Conservation (phyloP, 208 protist species). For the Leishmania arabica region DNA sequence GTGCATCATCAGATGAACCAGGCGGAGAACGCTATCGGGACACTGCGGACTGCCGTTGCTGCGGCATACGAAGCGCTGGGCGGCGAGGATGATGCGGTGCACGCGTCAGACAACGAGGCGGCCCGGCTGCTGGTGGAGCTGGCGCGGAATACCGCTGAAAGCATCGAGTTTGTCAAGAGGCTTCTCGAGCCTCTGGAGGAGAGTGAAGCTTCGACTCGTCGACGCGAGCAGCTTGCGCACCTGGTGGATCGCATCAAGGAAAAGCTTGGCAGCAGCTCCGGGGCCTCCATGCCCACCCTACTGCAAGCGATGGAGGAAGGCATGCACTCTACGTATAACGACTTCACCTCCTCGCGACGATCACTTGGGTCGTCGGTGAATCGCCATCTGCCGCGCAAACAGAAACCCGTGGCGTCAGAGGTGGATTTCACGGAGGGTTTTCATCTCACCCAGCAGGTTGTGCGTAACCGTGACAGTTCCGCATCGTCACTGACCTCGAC, state of each 20-base stretch:
- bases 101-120: constrained; percentile 19
- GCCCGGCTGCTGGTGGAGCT: constrained; percentile 22
- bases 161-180: constrained; percentile 4
- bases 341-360: not conserved
- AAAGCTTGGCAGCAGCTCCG: constrained; percentile 2
- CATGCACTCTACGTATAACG: not conserved
- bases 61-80: constrained; percentile 44
- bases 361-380: constrained; percentile 13
- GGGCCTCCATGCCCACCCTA: not conserved
- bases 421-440: constrained; percentile 13
- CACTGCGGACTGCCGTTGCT: constrained; percentile 41
- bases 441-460: constrained; percentile 14
- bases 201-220: not conserved
- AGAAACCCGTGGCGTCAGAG: constrained; percentile 36
- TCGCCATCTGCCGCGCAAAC: constrained; percentile 27
- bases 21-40: constrained; percentile 21
- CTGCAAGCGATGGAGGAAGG: not conserved
- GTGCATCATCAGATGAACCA: constrained; percentile 31
- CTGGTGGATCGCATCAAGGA: constrained; percentile 15
- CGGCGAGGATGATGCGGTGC: constrained; percentile 14
- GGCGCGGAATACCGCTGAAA: constrained; percentile 11
- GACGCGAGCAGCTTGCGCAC: constrained; percentile 13
- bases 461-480: not conserved
- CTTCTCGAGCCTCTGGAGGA: constrained; percentile 20
- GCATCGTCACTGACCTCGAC: not conserved